Percentiles rank a stretch among this genome's conserved stretches.
phyloP scores from a whole-genome alignment of 176 grass and related monocot genomes.

The Alloteropsis semialata region DNA sequence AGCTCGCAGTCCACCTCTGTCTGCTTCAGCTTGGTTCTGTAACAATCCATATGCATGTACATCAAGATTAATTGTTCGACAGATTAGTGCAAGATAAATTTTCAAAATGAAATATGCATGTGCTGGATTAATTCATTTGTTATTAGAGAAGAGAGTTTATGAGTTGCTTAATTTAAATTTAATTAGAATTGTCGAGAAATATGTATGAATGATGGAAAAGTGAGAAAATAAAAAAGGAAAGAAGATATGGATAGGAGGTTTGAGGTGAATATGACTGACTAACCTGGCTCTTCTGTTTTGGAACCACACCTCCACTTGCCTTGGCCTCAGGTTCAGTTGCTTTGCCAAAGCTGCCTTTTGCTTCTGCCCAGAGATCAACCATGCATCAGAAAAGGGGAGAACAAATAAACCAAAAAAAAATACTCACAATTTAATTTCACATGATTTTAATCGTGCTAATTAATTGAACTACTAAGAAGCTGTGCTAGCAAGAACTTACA shows the following conservation, averaged over 20 bases:
- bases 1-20: slow-evolving; percentile 73
- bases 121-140: neutral
- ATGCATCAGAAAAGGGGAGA: neutral
- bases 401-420: neutral
- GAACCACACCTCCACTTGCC: slow-evolving; percentile 99
- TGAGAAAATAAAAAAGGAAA: neutral
- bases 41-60: neutral
- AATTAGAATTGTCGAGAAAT: neutral
- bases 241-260: slow-evolving; percentile 20
- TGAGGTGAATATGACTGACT: slow-evolving; percentile 35
- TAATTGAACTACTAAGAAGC: too few relatives aligned
- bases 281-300: slow-evolving; percentile 97
- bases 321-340: slow-evolving; percentile 74
- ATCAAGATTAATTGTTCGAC: neutral
- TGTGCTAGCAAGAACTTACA: slow-evolving; percentile 29
- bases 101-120: neutral
- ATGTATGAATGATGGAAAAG: neutral
- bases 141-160: neutral
- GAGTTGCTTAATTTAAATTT: neutral
- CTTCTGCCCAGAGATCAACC: slow-evolving; percentile 50
- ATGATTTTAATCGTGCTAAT: neutral
- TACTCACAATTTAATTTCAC: neutral
- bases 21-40: slow-evolving; percentile 89
- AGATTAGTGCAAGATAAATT: neutral
- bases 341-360: slow-evolving; percentile 68